A percentile compares a stretch with the other conserved stretches of the same genome.
Conservation (phyloP, 2,329 filamentous ascomycete species). For the Scortechinia acanthostroma region DNA sequence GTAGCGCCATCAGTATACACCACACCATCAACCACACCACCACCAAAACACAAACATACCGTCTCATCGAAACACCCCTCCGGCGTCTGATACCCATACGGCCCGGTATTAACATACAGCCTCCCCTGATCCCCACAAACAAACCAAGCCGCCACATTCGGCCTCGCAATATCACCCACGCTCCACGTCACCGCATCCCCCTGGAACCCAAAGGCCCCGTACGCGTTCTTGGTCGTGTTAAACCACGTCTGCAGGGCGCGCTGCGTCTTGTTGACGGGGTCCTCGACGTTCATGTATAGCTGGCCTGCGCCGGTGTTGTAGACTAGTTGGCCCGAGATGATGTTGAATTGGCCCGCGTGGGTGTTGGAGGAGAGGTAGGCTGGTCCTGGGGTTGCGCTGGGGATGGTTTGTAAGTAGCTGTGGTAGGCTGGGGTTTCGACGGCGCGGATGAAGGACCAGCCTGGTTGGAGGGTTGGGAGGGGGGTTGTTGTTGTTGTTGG, state of each 20-base stretch:
- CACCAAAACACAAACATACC: too few species aligned
- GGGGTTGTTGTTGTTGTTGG: too few species aligned
- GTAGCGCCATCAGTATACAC: too few species aligned
- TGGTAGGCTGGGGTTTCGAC: slow-evolving; percentile 53
- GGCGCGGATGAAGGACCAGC: too few species aligned
- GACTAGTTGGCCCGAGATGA: slow-evolving; percentile 45
- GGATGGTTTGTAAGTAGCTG: slow-evolving; percentile 40
- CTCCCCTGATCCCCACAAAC: slow-evolving; percentile 40
- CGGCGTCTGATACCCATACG: too few species aligned
- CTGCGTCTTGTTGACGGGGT: slow-evolving; percentile 32
- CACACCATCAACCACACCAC: too few species aligned
- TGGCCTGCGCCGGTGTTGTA: slow-evolving; percentile 30
- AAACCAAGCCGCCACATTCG: slow-evolving; percentile 50
- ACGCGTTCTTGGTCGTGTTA: slow-evolving; percentile 37
- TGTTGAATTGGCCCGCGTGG: slow-evolving; percentile 49
- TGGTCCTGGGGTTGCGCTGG: slow-evolving; percentile 29
- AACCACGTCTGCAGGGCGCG: slow-evolving; percentile 42
- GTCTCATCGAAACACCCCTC: too few species aligned
- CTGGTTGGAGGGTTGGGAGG: too few species aligned
- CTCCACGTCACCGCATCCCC: slow-evolving; percentile 52
- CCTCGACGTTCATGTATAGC: slow-evolving; percentile 37
- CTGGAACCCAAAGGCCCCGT: slow-evolving; percentile 46
- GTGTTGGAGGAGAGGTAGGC: slow-evolving; percentile 41
- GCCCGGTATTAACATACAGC: too few species aligned
- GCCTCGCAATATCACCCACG: slow-evolving; percentile 34